Evolutionary conservation across 164 flowering plant species (phyloP).

Genomic region (Hamamelis virginiana): DNA sequence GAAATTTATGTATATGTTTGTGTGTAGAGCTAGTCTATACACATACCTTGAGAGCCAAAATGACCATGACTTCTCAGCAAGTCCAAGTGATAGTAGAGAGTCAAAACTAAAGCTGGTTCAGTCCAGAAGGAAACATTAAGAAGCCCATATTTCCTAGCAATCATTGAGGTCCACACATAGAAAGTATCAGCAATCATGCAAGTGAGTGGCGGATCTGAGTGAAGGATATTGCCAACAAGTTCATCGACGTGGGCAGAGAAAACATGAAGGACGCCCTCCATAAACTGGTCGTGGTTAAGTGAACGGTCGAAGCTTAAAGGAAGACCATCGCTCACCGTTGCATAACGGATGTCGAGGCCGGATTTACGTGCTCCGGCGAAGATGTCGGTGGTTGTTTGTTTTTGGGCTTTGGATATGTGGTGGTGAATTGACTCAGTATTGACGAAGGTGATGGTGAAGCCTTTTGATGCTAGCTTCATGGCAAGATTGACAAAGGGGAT

Average conservation of each 20-base stretch:
- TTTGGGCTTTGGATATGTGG: conserved; percentile 36
- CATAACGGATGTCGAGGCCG: too few relatives aligned
- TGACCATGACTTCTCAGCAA: conserved; percentile 48
- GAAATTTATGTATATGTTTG: too few relatives aligned
- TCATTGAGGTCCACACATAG: conserved; percentile 44
- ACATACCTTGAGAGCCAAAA: conserved; percentile 40
- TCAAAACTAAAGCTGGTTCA: conserved; percentile 49
- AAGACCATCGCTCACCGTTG: conserved; percentile 53
- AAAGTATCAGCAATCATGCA: conserved; percentile 63
- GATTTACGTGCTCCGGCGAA: conserved; percentile 40
- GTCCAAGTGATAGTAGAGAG: conserved; percentile 49
- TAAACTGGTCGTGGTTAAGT: conserved; percentile 45
- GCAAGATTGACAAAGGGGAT: too few relatives aligned
- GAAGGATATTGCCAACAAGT: conserved; percentile 25
- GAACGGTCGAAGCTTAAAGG: conserved; percentile 57
- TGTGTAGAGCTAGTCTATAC: not conserved
- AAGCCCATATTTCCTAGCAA: conserved; percentile 43
- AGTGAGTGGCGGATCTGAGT: conserved; percentile 21
- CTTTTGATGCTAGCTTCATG: conserved; percentile 65
- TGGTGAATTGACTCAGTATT: conserved; percentile 50
- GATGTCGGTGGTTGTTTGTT: conserved; percentile 21
- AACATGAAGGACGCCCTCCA: conserved; percentile 39
- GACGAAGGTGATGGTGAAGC: conserved; percentile 62
- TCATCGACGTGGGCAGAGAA: conserved; percentile 47
- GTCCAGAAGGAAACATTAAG: conserved; percentile 61